Evolutionary conservation across 345 rosid species (phyloP).

Genomic region (Eucalyptus pauciflora): DNA sequence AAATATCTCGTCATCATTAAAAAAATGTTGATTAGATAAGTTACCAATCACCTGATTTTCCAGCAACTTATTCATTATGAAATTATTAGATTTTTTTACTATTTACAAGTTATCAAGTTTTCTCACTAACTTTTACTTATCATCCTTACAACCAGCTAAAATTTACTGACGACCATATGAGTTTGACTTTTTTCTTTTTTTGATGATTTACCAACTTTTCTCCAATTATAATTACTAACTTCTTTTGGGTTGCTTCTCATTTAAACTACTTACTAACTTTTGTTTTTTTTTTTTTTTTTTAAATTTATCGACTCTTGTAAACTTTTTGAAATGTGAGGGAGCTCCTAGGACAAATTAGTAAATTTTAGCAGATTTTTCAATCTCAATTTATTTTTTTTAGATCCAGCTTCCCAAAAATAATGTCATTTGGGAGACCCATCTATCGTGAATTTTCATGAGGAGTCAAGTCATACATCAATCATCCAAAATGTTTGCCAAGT

Average conservation of each 20-base stretch:
- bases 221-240: too few species aligned
- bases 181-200: too few species aligned
- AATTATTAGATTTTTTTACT: neutral
- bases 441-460: neutral
- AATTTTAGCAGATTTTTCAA: neutral
- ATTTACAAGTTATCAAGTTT: too few species aligned
- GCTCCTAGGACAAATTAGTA: neutral
- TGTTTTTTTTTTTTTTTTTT: too few species aligned
- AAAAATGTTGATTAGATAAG: neutral
- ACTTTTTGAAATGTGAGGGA: neutral
- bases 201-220: too few species aligned
- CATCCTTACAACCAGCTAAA: fast-evolving
- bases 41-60: neutral
- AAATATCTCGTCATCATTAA: too few species aligned
- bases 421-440: neutral
- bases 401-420: neutral
- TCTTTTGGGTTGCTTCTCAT: too few species aligned
- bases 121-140: too few species aligned
- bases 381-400: too few species aligned
- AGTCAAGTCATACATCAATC: neutral
- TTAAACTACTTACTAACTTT: too few species aligned
- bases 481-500: neutral
- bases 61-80: neutral
- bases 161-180: too few species aligned
- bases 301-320: neutral